Evolutionary conservation across 805 yeast genomes (phyloP).

Genomic region (Suhomyces pyralidae): DNA sequence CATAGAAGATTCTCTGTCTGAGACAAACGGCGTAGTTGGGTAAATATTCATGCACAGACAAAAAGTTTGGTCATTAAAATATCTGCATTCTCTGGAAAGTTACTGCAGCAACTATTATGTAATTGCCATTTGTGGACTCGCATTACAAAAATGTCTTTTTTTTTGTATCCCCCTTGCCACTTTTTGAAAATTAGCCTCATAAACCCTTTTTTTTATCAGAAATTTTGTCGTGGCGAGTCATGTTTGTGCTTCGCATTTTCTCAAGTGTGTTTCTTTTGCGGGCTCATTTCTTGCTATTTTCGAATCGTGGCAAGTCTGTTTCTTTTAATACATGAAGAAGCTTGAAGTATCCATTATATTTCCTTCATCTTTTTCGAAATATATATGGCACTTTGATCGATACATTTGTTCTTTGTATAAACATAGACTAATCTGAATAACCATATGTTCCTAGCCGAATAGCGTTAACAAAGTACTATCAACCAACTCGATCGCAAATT

Average conservation of each 20-base stretch:
- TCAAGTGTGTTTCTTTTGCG: not conserved
- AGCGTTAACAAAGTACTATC: not conserved
- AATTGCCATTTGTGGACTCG: not conserved
- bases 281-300: not conserved
- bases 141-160: not conserved
- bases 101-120: not conserved
- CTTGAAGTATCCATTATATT: not conserved
- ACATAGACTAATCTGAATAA: not conserved
- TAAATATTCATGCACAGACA: not conserved
- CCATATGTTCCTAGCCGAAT: not conserved
- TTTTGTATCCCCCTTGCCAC: not conserved
- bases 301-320: conserved; percentile 4
- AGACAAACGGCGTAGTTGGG: not conserved
- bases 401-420: not conserved
- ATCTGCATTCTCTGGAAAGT: not conserved
- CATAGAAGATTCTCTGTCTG: not conserved
- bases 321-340: not conserved
- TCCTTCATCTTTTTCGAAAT: not conserved
- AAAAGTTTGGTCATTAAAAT: not conserved
- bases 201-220: not conserved
- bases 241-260: not conserved
- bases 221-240: not conserved
- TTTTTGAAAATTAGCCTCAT: not conserved
- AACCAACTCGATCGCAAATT: not conserved
- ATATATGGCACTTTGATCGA: not conserved